Conservation (phyloP, 495 filamentous ascomycete species). For the Haplographium delicatum region DNA sequence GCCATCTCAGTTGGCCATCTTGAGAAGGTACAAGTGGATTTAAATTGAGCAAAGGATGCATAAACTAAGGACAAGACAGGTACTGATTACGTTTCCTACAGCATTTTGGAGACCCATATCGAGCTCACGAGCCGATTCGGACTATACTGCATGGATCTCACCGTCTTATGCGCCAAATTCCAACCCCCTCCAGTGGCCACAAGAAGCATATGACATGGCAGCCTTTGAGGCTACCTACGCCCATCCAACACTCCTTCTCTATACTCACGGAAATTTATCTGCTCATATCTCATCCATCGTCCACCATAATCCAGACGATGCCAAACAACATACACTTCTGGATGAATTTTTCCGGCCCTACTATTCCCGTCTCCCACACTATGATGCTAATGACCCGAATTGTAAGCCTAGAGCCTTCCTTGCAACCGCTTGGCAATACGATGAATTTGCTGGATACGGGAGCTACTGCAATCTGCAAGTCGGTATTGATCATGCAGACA, state of each 20-base stretch:
- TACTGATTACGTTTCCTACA: constrained; percentile 78
- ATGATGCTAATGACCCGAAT: constrained; percentile 39
- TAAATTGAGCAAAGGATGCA: neutral
- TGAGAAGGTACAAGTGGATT: constrained; percentile 59
- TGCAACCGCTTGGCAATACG: constrained; percentile 74
- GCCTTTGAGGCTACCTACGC: constrained; percentile 52
- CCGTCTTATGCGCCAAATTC: constrained; percentile 55
- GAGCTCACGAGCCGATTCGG: constrained; percentile 29
- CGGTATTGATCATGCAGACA: constrained; percentile 61
- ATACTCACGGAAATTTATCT: constrained; percentile 68
- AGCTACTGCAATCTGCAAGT: constrained; percentile 86
- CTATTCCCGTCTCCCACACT: constrained; percentile 68
- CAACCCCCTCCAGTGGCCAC: constrained; percentile 67
- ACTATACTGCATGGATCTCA: constrained; percentile 65
- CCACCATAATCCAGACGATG: constrained; percentile 27
- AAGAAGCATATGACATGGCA: constrained; percentile 74
- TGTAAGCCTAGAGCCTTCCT: constrained; percentile 61
- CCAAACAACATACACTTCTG: no score
- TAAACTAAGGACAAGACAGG: constrained; percentile 37
- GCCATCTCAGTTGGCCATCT: constrained; percentile 80
- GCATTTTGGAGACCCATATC: constrained; percentile 49
- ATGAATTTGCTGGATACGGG: constrained; percentile 79
- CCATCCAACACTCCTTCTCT: constrained; percentile 90
- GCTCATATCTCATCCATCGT: constrained; percentile 33
- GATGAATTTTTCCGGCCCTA: constrained; percentile 73